Evolutionary conservation across 495 filamentous ascomycete species (phyloP).

Genomic region (Trichoderma parareesei): DNA sequence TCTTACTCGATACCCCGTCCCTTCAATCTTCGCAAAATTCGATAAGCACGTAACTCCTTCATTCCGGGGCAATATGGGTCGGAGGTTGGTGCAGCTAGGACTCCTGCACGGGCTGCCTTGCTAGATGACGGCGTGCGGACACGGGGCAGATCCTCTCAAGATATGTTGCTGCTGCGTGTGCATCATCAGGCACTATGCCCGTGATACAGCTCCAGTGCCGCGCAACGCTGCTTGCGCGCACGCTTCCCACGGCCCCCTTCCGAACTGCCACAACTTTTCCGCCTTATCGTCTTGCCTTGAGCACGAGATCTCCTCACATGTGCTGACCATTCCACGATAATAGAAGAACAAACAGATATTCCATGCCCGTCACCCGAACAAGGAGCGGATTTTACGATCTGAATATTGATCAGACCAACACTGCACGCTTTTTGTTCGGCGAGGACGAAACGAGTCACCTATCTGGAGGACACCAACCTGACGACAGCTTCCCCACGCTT

Average conservation of each 20-base stretch:
- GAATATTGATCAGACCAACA: conserved; percentile 65
- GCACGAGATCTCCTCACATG: background rate
- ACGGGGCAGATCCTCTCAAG: background rate
- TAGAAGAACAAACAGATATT: conserved; percentile 55
- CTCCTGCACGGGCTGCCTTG: background rate
- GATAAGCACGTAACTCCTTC: background rate
- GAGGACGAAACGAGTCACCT: conserved; percentile 60
- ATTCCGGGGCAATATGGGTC: background rate
- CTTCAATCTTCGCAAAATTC: background rate
- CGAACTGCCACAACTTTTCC: background rate
- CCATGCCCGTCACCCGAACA: conserved; percentile 72
- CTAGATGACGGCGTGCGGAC: background rate
- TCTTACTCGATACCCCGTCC: conserved; percentile 2
- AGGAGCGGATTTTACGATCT: conserved; percentile 49
- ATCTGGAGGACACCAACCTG: conserved; percentile 64
- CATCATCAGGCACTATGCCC: background rate
- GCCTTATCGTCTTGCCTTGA: too few species aligned
- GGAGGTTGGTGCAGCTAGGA: background rate
- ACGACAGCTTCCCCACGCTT: conserved; percentile 79
- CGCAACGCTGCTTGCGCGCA: background rate
- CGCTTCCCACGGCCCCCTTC: background rate
- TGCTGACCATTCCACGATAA: background rate
- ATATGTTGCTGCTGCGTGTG: too few species aligned
- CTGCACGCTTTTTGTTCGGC: conserved; percentile 73
- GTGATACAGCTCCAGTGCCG: background rate